Evolutionary conservation across 2,329 filamentous ascomycete species (phyloP), one percentile per base, ranked within the genome.

Genomic region (Calonectria crousiana): DNA sequence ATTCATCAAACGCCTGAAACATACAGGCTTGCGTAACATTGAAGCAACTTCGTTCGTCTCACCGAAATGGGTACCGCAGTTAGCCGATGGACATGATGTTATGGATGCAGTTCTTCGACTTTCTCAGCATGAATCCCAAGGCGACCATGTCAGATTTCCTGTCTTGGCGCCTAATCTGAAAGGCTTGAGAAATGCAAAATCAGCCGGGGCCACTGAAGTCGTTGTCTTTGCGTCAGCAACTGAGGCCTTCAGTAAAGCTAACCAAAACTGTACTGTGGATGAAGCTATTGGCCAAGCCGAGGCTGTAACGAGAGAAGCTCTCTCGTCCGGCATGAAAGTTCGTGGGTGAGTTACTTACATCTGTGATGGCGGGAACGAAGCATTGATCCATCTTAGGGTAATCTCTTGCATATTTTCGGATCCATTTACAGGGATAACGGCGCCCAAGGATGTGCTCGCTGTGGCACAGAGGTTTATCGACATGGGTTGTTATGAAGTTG

Each of bases 401-500:
- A 58, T 56, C 10, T 69, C 69, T 44, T 75, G 73, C 44, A 73
- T 75, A 34, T 75, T 75, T 28, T 70, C 66, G 3, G 73, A 73
- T 47, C 73, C 73, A n/a, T 73, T 73, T 41, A 51, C 72, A 10
- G 65, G 66, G 2, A 58, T 58, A 16, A 73, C 71, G 23, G 3
- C 53, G 1, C 58, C 71, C 18, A 10, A 74, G 8, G 51, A 36
- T 20, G 72, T 74, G 1, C 34, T 74, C 0, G 26, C 23, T 3
- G 72, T 74, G 1, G 73, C 67, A 0, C 70, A 58, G 5, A 18
- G 28, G n/a, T 64, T 75, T 28, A 41, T 75, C 8, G 66, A 73
- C 26, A 75, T 75, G 70, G 73, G 73, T 8, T 75, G 73, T 52
- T 75, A 73, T 44, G 73, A 75, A n/a, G 73, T 75, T n/a, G 73